phyloP scores from a whole-genome alignment of 1,284 basidiomycete species.

The Volvariella volvacea region DNA sequence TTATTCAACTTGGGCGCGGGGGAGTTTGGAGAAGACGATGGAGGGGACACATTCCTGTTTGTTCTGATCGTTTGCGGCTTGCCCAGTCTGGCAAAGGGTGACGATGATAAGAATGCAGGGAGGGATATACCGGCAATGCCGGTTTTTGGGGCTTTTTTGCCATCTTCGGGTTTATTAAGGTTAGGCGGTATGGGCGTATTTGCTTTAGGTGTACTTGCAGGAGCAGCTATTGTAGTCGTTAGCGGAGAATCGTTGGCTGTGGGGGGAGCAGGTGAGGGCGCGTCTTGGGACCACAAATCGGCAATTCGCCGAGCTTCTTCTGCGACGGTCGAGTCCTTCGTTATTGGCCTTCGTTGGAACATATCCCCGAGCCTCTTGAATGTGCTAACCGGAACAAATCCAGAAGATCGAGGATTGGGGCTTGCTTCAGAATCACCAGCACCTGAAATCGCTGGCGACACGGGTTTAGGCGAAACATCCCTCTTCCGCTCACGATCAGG shows the following conservation, averaged over 20 bases:
- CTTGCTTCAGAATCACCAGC: constrained; percentile 25
- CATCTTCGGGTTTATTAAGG: not conserved
- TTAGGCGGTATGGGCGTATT: not conserved
- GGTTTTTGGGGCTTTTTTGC: not conserved
- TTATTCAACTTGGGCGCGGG: constrained; percentile 2
- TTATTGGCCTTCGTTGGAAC: constrained; percentile 17
- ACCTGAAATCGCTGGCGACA: constrained; percentile 5
- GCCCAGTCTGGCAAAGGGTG: not conserved
- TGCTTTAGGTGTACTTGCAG: not conserved
- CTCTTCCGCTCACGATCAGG: constrained; percentile 5
- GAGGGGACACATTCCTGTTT: constrained; percentile 27
- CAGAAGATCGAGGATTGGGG: constrained; percentile 67
- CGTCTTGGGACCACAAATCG: constrained; percentile 27
- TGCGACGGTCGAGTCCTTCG: constrained; percentile 22
- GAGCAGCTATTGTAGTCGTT: not conserved
- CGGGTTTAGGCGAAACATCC: constrained; percentile 6
- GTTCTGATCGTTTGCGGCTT: constrained; percentile 22
- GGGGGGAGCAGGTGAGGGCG: constrained; percentile 9
- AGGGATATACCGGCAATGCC: no score
- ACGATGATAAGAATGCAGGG: not conserved
- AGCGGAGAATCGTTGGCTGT: not conserved
- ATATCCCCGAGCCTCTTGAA: constrained; percentile 31
- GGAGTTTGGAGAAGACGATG: constrained; percentile 20
- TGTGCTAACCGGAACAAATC: constrained; percentile 60
- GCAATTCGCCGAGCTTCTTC: constrained; percentile 29